A percentile compares a stretch with the other conserved stretches of the same genome.
Conservation (phyloP, 257 asterid species). For the Datura wrightii region DNA sequence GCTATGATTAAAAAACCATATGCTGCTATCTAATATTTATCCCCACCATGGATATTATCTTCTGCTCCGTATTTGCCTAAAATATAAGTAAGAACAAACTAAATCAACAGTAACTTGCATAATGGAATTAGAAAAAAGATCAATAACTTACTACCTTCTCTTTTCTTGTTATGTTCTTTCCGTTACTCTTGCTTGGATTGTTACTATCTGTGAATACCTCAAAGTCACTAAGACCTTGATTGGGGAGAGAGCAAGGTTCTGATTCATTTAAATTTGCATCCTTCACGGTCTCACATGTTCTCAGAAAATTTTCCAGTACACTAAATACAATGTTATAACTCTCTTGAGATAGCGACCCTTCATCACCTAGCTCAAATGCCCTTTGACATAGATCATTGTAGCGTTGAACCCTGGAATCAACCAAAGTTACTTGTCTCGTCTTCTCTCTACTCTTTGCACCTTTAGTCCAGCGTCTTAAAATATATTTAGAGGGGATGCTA, state of each 20-base stretch:
- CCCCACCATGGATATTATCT: conserved; percentile 28
- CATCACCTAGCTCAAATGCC: conserved; percentile 48
- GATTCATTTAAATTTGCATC: conserved; percentile 31
- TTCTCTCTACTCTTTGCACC: conserved; percentile 48
- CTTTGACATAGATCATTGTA: conserved; percentile 43
- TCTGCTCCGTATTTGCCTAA: conserved; percentile 44
- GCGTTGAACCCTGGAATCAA: conserved; percentile 43
- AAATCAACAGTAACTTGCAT: conserved; percentile 25
- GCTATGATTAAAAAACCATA: conserved; percentile 39
- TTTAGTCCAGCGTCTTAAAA: conserved; percentile 58
- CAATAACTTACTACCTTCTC: conserved; percentile 37
- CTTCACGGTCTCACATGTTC: conserved; percentile 45
- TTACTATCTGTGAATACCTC: conserved; percentile 41
- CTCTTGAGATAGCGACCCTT: conserved; percentile 54
- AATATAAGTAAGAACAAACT: not conserved
- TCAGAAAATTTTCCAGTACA: conserved; percentile 46
- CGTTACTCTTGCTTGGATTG: conserved; percentile 28
- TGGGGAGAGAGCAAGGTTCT: conserved; percentile 35
- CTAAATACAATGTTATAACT: conserved; percentile 37
- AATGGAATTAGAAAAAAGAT: conserved; percentile 3
- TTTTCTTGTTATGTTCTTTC: conserved; percentile 35
- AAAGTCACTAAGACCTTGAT: conserved; percentile 39
- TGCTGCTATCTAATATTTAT: conserved; percentile 36
- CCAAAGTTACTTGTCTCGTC: conserved; percentile 25
- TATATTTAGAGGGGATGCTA: conserved; percentile 52